These are phyloP conservation scores for Maudiozyma pseudohumilis DNA, from an alignment of 805 yeast species.

Conservation along the genomic window DNA sequence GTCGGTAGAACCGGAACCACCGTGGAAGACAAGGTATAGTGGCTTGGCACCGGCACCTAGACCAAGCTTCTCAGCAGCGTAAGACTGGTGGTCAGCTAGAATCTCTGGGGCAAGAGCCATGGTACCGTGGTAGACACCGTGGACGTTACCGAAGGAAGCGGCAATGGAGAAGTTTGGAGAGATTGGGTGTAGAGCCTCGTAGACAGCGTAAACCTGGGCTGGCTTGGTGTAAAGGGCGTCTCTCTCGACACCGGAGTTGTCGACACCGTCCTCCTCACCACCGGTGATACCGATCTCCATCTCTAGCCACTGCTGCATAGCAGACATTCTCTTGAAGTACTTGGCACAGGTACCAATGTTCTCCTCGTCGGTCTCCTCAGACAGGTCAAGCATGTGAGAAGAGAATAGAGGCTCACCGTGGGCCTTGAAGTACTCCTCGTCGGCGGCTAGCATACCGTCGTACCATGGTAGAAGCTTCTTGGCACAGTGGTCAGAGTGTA, in stretches of 20 bases:
- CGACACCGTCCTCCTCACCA: constrained; percentile 99
- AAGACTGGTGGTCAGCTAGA: constrained; percentile 90
- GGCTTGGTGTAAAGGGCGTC: constrained; percentile 87
- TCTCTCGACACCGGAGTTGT: constrained; percentile 88
- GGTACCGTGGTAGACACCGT: constrained; percentile 99
- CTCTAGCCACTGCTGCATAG: constrained; percentile 95
- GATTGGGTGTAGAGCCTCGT: constrained; percentile 81
- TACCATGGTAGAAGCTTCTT: constrained; percentile 96
- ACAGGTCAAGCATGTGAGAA: constrained; percentile 96
- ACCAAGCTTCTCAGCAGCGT: constrained; percentile 61
- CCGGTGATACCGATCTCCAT: constrained; percentile 99
- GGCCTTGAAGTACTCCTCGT: constrained; percentile 77
- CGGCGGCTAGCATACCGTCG: constrained; percentile 96
- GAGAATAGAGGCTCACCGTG: constrained; percentile 96
- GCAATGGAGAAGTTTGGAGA: constrained; percentile 98
- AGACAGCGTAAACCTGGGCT: constrained; percentile 85
- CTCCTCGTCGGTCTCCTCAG: constrained; percentile 94
- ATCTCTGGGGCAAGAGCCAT: constrained; percentile 86
- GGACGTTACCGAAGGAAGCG: constrained; percentile 98
- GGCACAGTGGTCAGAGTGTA: constrained; percentile 99
- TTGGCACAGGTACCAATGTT: constrained; percentile 90
- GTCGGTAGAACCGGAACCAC: constrained; percentile 97
- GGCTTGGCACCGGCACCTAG: constrained; percentile 48
- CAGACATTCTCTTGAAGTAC: constrained; percentile 90
- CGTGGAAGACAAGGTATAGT: constrained; percentile 97